These are phyloP conservation scores for Taxillus chinensis DNA, from an alignment of 164 flowering plant species.

Conservation along the genomic window DNA sequence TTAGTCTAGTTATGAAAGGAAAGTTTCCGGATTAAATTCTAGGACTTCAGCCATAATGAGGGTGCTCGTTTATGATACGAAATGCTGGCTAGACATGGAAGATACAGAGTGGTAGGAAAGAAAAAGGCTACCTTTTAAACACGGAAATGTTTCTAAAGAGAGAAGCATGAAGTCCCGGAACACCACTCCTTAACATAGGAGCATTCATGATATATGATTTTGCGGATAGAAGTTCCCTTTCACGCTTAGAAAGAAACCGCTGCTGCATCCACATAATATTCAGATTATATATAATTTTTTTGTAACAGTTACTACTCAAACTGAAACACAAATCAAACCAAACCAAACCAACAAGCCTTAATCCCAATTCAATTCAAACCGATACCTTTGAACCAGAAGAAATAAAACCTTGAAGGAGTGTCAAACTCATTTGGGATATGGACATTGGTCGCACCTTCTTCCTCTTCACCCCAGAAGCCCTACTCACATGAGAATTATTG, in stretches of 20 bases:
- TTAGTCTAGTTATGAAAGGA: neutral
- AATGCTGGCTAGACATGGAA: neutral
- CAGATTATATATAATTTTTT: neutral
- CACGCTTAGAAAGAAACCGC: slow-evolving; percentile 26
- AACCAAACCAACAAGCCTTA: slow-evolving; percentile 1
- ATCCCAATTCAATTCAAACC: neutral
- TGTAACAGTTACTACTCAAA: neutral
- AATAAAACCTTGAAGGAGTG: slow-evolving; percentile 12
- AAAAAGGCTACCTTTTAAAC: slow-evolving; percentile 29
- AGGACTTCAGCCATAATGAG: neutral
- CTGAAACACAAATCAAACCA: neutral
- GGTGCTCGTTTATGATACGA: neutral
- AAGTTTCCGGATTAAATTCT: neutral
- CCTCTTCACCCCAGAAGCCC: neutral
- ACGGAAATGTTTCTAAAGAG: slow-evolving; percentile 33
- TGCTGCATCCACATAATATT: slow-evolving; percentile 16
- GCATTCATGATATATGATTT: slow-evolving; percentile 33
- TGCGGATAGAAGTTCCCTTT: slow-evolving; percentile 34
- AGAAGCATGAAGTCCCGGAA: slow-evolving; percentile 22
- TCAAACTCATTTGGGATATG: slow-evolving; percentile 18
- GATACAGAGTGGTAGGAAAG: neutral
- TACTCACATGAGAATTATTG: neutral
- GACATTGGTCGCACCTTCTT: neutral
- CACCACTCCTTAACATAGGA: slow-evolving; percentile 13
- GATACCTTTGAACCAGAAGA: slow-evolving; percentile 23